Percentiles rank a stretch among this genome's conserved stretches.
phyloP scores from a whole-genome alignment of 2,329 filamentous ascomycete genomes.

The Fonsecaea pugnacius region DNA sequence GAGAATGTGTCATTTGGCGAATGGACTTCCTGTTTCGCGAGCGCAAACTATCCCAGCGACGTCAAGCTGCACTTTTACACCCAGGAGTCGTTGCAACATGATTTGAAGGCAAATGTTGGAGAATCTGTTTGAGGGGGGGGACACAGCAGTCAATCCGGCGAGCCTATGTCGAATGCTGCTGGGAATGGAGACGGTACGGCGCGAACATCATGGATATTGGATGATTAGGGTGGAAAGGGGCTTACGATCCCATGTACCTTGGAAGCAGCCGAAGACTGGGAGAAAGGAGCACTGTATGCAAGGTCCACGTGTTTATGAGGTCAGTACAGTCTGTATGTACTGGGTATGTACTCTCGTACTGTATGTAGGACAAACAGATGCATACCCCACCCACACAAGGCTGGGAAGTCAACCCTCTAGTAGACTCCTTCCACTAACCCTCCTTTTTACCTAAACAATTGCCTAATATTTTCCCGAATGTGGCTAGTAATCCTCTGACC shows the following conservation, averaged over 20 bases:
- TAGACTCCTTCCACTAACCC: not conserved
- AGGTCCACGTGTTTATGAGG: too few species aligned
- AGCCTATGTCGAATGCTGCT: too few species aligned
- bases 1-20: not conserved
- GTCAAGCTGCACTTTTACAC: constrained; percentile 6
- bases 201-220: too few species aligned
- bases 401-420: not conserved
- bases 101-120: not conserved
- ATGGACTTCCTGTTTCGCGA: constrained; percentile 5
- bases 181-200: too few species aligned
- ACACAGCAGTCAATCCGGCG: not conserved
- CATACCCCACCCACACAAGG: not conserved
- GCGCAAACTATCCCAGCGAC: constrained; percentile 3
- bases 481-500: not conserved
- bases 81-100: not conserved
- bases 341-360: too few species aligned
- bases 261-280: too few species aligned
- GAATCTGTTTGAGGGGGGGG: too few species aligned
- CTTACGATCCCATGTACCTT: too few species aligned
- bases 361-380: not conserved
- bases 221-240: too few species aligned
- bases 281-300: too few species aligned
- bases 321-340: too few species aligned
- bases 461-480: not conserved
- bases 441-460: not conserved